phyloP scores from a whole-genome alignment of 371 early-diverging fungal species.

The Capillidium heterosporum region DNA sequence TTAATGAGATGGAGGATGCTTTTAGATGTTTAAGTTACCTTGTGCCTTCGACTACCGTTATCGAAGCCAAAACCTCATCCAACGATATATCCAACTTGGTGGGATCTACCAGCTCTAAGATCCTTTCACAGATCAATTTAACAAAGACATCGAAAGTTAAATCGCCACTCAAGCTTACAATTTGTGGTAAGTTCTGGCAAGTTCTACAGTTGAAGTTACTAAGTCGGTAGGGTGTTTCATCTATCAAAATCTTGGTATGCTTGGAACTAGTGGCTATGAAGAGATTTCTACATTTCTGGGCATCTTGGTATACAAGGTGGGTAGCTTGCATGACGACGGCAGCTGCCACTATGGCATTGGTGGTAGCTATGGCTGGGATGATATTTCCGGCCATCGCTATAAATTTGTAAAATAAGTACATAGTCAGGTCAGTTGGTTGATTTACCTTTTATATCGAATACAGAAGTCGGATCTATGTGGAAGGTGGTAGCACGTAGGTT shows the following conservation, averaged over 20 bases:
- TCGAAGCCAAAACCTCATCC: slow-evolving; percentile 12
- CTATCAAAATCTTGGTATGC: slow-evolving; percentile 27
- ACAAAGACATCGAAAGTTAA: slow-evolving; percentile 13
- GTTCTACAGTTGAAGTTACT: slow-evolving; percentile 25
- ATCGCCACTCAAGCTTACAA: slow-evolving; percentile 28
- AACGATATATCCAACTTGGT: slow-evolving; percentile 19
- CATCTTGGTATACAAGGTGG: slow-evolving; percentile 24
- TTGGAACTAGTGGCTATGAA: not conserved
- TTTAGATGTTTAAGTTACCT: slow-evolving; percentile 20
- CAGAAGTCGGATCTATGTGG: slow-evolving; percentile 52
- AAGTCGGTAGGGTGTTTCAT: no score
- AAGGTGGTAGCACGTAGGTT: slow-evolving; percentile 74
- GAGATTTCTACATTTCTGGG: slow-evolving; percentile 29
- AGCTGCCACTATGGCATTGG: slow-evolving; percentile 97
- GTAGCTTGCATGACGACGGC: slow-evolving; percentile 66
- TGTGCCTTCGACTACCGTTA: slow-evolving; percentile 27
- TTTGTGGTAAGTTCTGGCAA: slow-evolving; percentile 23
- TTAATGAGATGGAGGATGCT: not conserved
- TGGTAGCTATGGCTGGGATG: slow-evolving; percentile 99
- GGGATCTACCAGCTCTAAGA: not conserved
- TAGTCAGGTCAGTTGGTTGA: not conserved
- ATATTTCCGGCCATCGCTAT: slow-evolving; percentile 57
- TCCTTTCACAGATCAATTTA: not conserved
- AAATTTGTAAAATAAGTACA: not conserved
- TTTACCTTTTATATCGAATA: slow-evolving; percentile 77